These are phyloP conservation scores for Aureobasidium sp. DNA, from an alignment of 2,329 filamentous ascomycete species.

Conservation along the genomic window DNA sequence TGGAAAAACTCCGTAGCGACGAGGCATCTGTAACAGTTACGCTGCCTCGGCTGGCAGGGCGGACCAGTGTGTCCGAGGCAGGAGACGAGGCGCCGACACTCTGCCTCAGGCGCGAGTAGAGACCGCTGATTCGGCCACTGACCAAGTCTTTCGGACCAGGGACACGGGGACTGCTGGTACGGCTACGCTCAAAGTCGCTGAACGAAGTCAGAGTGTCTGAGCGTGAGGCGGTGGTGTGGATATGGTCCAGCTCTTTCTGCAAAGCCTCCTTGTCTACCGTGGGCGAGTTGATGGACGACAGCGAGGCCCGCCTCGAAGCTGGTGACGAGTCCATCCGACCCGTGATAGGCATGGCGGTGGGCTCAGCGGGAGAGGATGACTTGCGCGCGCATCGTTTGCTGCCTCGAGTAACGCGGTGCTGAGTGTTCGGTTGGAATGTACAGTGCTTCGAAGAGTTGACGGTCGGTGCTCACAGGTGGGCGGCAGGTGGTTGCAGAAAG, in stretches of 20 bases:
- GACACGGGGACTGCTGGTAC: slow-evolving; percentile 13
- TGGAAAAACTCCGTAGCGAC: slow-evolving; percentile 18
- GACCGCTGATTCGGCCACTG: slow-evolving; percentile 55
- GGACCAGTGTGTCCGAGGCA: slow-evolving; percentile 54
- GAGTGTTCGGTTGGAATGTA: neutral
- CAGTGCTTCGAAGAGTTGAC: neutral
- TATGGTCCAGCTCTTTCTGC: slow-evolving; percentile 71
- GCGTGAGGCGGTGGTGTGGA: slow-evolving; percentile 81
- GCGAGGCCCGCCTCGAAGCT: slow-evolving; percentile 29
- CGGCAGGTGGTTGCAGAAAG: neutral
- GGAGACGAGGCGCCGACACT: slow-evolving; percentile 21
- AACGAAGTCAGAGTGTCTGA: slow-evolving; percentile 82
- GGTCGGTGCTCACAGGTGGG: neutral
- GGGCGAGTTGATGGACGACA: slow-evolving; percentile 30
- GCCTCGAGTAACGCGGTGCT: neutral
- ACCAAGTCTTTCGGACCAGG: slow-evolving; percentile 29
- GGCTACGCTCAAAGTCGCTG: slow-evolving; percentile 82
- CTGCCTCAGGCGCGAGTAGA: slow-evolving; percentile 71
- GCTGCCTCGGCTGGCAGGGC: slow-evolving; percentile 42
- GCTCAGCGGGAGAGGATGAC: slow-evolving; percentile 21
- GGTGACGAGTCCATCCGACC: slow-evolving; percentile 23
- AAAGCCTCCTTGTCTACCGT: slow-evolving; percentile 62
- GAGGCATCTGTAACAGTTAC: slow-evolving; percentile 23
- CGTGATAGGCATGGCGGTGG: slow-evolving; percentile 20
- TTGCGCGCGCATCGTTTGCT: slow-evolving; percentile 8